Conservation (phyloP, 129 eudicot genomes). For the Oenanthe sinensis region DNA sequence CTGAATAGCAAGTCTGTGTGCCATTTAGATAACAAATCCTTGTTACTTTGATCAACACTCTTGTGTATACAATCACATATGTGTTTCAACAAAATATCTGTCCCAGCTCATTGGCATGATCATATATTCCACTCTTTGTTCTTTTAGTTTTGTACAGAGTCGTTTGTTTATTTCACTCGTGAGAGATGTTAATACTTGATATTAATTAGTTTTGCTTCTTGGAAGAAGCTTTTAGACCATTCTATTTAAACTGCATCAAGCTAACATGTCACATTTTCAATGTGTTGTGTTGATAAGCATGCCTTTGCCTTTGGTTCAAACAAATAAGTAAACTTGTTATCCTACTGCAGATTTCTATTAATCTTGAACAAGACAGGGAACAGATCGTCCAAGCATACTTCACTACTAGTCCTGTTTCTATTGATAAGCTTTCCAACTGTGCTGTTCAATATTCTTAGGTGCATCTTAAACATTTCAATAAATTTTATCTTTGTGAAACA, state of each 20-base stretch:
- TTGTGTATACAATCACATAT: no score
- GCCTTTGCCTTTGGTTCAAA: no score
- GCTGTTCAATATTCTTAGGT: conserved; percentile 25
- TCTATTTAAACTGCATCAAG: not conserved
- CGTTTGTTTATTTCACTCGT: not conserved
- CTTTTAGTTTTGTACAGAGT: no score
- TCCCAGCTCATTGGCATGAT: no score
- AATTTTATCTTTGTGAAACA: not conserved
- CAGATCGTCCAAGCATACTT: conserved; percentile 22
- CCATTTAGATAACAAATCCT: no score
- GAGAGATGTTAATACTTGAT: not conserved
- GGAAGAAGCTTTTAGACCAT: not conserved
- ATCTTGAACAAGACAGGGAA: conserved; percentile 20
- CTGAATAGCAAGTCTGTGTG: not conserved
- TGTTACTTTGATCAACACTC: not conserved
- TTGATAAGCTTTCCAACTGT: conserved; percentile 17
- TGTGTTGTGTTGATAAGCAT: not conserved
- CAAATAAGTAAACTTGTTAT: not conserved
- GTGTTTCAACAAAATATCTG: no score
- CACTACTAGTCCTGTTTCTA: conserved; percentile 23
- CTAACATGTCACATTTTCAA: not conserved
- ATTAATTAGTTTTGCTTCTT: not conserved
- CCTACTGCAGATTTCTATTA: conserved; percentile 17
- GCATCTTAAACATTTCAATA: not conserved
- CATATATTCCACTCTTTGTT: not conserved